Percentiles rank a stretch among this genome's conserved stretches.
Conservation (phyloP, 23 red algal genomes). For the Chondrus crispus region DNA sequence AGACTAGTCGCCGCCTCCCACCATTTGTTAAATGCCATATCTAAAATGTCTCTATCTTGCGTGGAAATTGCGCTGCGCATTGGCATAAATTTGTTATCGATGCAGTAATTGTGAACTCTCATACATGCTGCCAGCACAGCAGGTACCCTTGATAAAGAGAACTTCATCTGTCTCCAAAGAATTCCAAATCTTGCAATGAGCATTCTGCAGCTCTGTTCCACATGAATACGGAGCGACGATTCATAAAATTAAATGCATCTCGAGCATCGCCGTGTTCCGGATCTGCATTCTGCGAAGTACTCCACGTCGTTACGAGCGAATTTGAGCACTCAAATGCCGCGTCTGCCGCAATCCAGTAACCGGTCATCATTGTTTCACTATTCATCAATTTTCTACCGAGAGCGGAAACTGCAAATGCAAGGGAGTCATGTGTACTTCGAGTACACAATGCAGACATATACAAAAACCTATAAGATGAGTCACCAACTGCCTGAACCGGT, state of each 20-base stretch:
- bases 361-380: not conserved
- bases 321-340: not conserved
- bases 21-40: not conserved
- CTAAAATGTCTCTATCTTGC: not conserved
- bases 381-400: not conserved
- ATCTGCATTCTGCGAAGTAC: not conserved
- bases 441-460: not conserved
- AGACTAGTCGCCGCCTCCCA: not conserved
- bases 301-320: not conserved
- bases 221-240: not conserved
- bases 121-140: not conserved
- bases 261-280: not conserved
- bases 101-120: not conserved
- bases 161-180: not conserved
- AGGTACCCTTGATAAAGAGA: not conserved
- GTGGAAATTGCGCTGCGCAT: not conserved
- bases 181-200: not conserved
- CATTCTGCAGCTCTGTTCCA: not conserved
- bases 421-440: slow-evolving; percentile 15
- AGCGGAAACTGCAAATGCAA: not conserved
- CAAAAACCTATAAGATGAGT: not conserved
- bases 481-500: slow-evolving; percentile 4
- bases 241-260: not conserved
- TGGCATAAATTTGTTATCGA: not conserved
- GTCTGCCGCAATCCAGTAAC: not conserved